These are phyloP conservation scores for Apophysomyces variabilis DNA, from an alignment of 371 early-diverging fungal species.

Conservation along the genomic window DNA sequence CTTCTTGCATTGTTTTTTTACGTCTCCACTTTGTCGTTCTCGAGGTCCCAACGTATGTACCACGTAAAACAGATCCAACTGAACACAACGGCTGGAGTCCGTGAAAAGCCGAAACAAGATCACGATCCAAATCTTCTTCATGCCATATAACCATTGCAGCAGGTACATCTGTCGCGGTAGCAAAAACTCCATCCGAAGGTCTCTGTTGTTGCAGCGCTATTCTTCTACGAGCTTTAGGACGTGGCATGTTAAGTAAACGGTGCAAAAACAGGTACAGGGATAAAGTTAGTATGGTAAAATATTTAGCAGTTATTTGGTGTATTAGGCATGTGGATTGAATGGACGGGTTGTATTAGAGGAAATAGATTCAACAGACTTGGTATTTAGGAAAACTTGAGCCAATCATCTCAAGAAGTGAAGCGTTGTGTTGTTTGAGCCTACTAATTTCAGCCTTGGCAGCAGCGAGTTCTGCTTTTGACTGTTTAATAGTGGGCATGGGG, in stretches of 20 bases:
- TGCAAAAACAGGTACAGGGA: too few species aligned
- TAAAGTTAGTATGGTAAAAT: too few species aligned
- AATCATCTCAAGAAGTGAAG: too few species aligned
- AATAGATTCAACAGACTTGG: too few species aligned
- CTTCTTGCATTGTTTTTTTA: not conserved
- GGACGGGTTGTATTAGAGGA: too few species aligned
- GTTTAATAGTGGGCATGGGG: too few species aligned
- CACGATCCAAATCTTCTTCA: not conserved
- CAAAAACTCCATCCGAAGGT: not conserved
- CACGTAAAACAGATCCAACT: not conserved
- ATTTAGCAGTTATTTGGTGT: too few species aligned
- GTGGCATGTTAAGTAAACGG: not conserved
- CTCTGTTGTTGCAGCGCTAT: not conserved
- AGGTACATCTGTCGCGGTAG: not conserved
- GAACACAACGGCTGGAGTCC: not conserved
- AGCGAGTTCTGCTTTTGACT: too few species aligned
- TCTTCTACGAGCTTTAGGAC: slow-evolving; percentile 6
- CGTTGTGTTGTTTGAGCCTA: too few species aligned
- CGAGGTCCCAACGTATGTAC: not conserved
- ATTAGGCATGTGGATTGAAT: too few species aligned
- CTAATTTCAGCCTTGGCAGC: too few species aligned
- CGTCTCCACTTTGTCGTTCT: not conserved
- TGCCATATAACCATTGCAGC: not conserved
- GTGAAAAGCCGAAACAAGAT: not conserved
- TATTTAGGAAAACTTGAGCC: too few species aligned